Evolutionary conservation across 495 filamentous ascomycete genomes (phyloP), one percentile per base, ranked within the genome.

Genomic region (Lophiotrema nucula): DNA sequence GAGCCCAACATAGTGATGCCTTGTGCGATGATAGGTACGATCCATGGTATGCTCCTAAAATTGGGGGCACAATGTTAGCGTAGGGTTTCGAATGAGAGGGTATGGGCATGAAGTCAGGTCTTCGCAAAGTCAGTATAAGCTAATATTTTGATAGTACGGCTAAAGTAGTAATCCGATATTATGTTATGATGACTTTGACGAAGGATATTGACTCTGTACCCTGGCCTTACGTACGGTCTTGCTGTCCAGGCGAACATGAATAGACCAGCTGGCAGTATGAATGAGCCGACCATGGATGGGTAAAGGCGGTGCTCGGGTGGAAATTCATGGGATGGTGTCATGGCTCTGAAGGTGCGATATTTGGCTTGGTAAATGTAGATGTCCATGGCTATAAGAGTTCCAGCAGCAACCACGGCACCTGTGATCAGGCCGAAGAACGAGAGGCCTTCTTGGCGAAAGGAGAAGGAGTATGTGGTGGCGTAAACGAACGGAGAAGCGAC

Each of bases 371-470:
- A 44, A 6, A 44, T 19, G 18, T 44, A 44, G 6, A 11, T 6
- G 18, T 44, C 41, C 41, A 44, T 44, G 11, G 18, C 11, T 10
- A 44, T 19, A 10, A 44, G 18, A 6, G 18, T 19, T 10, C 6
- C 11, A 10, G 41, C 19, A 6, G 65, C 62, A 12, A 58, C 27
- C 1, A 45, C 33, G 12, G 49, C 51, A 15, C 67, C 67, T 18
- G 44, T 45, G 27, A 57, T 49, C 12, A 68, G 52, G n/a, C 67
- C 67, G 16, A 70, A 54, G 56, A 67, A 70, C 15, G 57, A 56
- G 12, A 70, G 53, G 45, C 61, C 60, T 41, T 65, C 57, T 3
- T 42, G 38, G 3, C 49, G 58, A n/a, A 55, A n/a, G 19, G 11
- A 13, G 27, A 70, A 70, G 58, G 18, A 53, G 49, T 70, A 70